phyloP scores from a whole-genome alignment of 2,329 filamentous ascomycete genomes.

The Fusarium pilosicola region DNA sequence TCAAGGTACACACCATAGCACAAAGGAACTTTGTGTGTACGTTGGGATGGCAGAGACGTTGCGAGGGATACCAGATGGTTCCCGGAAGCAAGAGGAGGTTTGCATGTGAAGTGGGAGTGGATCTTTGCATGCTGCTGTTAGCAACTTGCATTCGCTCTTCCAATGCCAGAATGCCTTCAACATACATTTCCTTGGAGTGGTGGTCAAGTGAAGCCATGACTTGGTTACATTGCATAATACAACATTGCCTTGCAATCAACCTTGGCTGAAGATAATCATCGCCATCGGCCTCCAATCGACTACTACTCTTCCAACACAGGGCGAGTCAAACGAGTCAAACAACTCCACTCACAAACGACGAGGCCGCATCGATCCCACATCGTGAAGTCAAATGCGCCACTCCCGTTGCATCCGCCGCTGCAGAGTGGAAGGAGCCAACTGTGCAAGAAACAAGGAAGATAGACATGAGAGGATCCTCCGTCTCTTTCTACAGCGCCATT shows the following conservation, averaged over 20 bases:
- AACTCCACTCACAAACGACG: slow-evolving; percentile 21
- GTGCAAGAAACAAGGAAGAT: slow-evolving; percentile 29
- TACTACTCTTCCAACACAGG: background rate
- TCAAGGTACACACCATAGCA: background rate
- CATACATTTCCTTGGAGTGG: background rate
- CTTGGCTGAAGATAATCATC: slow-evolving; percentile 6
- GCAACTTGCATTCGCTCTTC: background rate
- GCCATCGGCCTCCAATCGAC: background rate
- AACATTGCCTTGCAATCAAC: slow-evolving; percentile 9
- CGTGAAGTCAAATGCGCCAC: slow-evolving; percentile 29
- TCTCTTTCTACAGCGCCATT: slow-evolving; percentile 32
- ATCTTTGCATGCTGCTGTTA: background rate
- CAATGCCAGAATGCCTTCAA: background rate
- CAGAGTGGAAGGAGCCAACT: slow-evolving; percentile 5
- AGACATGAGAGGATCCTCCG: background rate
- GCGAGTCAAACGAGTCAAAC: background rate
- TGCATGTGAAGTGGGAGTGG: background rate
- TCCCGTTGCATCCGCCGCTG: slow-evolving; percentile 28
- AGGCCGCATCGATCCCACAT: slow-evolving; percentile 24
- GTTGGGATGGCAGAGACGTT: background rate
- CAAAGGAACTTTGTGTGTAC: background rate
- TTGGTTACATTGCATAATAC: background rate
- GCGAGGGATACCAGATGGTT: background rate
- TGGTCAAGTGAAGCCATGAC: background rate
- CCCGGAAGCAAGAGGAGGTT: background rate